A percentile compares a stretch with the other conserved stretches of the same genome.
phyloP scores from a whole-genome alignment of 768 basidiomycete genomes.

The Trichaptum fuscoviolaceum region DNA sequence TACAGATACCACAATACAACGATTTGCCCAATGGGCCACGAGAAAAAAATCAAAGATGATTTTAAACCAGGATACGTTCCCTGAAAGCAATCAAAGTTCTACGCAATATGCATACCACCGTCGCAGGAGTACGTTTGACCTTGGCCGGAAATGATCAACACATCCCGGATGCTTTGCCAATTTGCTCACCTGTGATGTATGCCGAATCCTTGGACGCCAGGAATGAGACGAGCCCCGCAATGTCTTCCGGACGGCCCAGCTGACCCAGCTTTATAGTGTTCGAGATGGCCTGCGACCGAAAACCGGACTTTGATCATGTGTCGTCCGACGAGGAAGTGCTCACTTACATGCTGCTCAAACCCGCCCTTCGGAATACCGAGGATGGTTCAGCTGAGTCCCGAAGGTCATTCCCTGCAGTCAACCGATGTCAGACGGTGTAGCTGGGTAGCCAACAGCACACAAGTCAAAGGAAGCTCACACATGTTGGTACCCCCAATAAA shows the following conservation, averaged over 20 bases:
- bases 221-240: conserved; percentile 28
- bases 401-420: background rate
- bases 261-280: conserved; percentile 10
- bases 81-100: background rate
- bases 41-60: too few relatives aligned
- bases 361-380: background rate
- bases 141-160: background rate
- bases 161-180: background rate
- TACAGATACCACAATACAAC: too few relatives aligned
- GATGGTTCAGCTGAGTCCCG: background rate
- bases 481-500: conserved; percentile 10
- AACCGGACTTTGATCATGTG: background rate
- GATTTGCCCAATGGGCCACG: too few relatives aligned
- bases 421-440: background rate
- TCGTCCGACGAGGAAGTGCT: background rate
- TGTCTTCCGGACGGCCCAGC: conserved; percentile 19
- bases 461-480: background rate
- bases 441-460: background rate
- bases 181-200: conserved; percentile 24
- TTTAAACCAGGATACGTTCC: too few relatives aligned
- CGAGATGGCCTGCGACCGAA: background rate
- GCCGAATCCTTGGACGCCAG: conserved; percentile 25
- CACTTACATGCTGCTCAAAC: background rate
- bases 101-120: conserved; percentile 5
- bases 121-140: conserved; percentile 5